Base-by-base conservation (phyloP, 2,329 filamentous ascomycete species). In the Exophiala sp. region DNA sequence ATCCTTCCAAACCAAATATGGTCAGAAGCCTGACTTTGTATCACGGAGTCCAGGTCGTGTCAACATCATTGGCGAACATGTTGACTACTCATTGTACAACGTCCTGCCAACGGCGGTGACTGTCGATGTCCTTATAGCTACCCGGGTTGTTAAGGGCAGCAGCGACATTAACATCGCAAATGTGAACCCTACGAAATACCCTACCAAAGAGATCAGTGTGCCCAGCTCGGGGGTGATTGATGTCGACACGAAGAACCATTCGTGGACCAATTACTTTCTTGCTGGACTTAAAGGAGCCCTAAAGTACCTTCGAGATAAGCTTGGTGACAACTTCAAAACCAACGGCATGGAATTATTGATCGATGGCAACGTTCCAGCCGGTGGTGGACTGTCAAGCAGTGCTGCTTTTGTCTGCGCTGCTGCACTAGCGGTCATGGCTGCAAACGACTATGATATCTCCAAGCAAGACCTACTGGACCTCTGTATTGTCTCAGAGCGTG, bases 241-340 rank as follows among this genome's bases (percentile, higher is more conserved):
- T 18, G 96, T 99, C 65, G 91, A 97, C 70, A 82, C 89, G 6
- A 85, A 84, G 14, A 82, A 87, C 63, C 88, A 95, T 62, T 91
- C 96, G 73, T 99, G 94, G 94, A 88, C 90, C 54, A 99, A 97
- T 71, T 99, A 99, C 78, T 97, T 99, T 82, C 95, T 94, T 75
- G 89, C 90, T 50, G 94, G 94, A 0, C 77, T 97, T 46, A 78
- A 83, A 34, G 94, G 91, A 29, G 92, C 92, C 1, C 74, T 96
- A 52, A 82, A 88, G 64, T 78, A 95, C 55, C 75, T 99, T 60
- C 80, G 83, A 46, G 83, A 85, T 72, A 86, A 86, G 68, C 67
- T 79, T 29, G 81, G 82, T 41, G 74, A 77, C 8, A 74, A 72
- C 43, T 87, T 90, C 67, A 78, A 77, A 40, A 86, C 89, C 2